Percentiles rank a stretch among this genome's conserved stretches.
These are phyloP conservation scores for Chlorella sp. DNA, from an alignment of 139 green algal genomes.

Conservation along the genomic window DNA sequence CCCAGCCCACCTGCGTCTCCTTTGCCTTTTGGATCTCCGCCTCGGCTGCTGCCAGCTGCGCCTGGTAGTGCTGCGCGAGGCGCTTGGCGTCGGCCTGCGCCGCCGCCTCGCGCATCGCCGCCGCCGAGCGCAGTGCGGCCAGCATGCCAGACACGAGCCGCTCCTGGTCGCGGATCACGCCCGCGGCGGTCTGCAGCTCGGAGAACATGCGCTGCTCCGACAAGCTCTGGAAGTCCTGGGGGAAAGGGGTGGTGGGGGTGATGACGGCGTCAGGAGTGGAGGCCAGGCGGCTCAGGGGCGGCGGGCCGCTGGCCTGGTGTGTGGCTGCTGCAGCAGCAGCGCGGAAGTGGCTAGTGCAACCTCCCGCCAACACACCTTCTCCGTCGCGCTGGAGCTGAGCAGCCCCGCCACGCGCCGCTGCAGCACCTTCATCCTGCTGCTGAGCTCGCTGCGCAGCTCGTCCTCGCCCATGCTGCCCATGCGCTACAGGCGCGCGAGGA, in stretches of 20 bases:
- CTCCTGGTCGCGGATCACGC: conserved; percentile 23
- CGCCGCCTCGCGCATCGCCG: conserved; percentile 12
- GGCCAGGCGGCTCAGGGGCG: no score
- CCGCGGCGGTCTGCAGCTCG: conserved; percentile 8
- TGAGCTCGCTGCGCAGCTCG: conserved; percentile 31
- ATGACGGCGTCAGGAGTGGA: no score
- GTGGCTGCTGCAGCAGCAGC: no score
- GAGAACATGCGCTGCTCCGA: conserved; percentile 16
- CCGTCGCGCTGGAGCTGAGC: neutral
- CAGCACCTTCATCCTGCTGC: conserved; percentile 1
- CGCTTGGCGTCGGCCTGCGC: conserved; percentile 22
- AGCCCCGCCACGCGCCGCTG: conserved; percentile 10
- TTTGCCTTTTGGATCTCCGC: conserved; percentile 23
- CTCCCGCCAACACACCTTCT: no score
- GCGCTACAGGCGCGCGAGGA: neutral
- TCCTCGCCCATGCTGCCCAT: conserved; percentile 33
- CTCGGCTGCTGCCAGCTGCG: conserved; percentile 29
- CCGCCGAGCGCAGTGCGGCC: conserved; percentile 1
- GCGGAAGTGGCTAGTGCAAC: no score
- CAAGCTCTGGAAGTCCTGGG: neutral
- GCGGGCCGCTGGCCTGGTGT: no score
- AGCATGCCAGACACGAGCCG: conserved; percentile 17
- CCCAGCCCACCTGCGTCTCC: conserved; percentile 11
- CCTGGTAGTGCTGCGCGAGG: conserved; percentile 31
- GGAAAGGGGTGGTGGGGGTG: no score